Base-by-base conservation (phyloP, 805 yeast species). In the Kazachstania africana region DNA sequence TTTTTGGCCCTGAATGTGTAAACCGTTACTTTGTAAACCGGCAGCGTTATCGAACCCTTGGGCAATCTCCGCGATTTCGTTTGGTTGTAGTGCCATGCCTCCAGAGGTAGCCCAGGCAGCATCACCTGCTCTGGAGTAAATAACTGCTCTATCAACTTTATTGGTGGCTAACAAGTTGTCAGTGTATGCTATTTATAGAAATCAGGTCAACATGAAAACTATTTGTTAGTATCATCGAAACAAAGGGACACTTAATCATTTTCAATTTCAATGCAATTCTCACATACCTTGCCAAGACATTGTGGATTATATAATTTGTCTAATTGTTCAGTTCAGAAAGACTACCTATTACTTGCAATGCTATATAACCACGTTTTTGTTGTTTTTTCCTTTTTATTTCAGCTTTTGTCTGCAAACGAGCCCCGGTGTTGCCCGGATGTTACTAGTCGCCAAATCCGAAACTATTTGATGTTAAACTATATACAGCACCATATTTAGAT, bases 81-180 rank as follows among this genome's bases (percentile, higher is more conserved):
- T 63, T 8, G 75, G 71, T 27, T 70, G 68, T 45, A 87, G 69
- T 22, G 63, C 54, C 37, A 83, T 72, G 25, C 72, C 72, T 38
- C 79, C 70, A 12, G 91, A 68, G 44, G 76, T 72, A 15, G 97
- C 97, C 98, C 98, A 91, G 32, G 75, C 70, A 14, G 94, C 71
- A 57, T 87, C 95, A 28, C 98, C 98, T 10, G 93, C 95, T 44
- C 81, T 78, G 8, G 96, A 87, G 61, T 81, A 87, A 44, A 91
- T 74, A 26, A 93, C 91, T 21, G 97, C 95, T 57, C 75, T 75
- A 63, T 88, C 96, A 43, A 91, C 68, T 58, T 82, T 83, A 40
- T 84, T 83, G 31, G 96, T 80, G 35, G 78, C 81, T 44, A 80
- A 63, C 45, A 91, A 75, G 63, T 85, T 88, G 57, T 91, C 97